These are phyloP conservation scores for Inosperma sp. DNA, from an alignment of 768 basidiomycete genomes.

Conservation along the genomic window DNA sequence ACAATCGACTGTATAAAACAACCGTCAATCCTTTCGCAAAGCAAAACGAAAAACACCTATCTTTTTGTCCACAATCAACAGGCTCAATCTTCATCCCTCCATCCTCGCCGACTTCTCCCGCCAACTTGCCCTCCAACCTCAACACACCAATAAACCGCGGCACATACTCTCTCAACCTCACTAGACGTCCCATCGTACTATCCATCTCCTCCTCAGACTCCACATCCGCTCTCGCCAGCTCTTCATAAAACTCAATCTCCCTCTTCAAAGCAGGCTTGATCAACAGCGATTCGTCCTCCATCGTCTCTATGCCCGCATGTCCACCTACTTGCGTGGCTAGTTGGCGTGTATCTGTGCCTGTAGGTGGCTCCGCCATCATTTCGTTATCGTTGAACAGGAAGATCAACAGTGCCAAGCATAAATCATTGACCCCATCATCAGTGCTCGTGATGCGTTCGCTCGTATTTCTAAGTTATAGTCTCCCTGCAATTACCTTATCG, in stretches of 20 bases:
- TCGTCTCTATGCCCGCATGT: slow-evolving; percentile 66
- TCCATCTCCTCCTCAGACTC: too few species aligned
- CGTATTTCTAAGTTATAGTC: too few species aligned
- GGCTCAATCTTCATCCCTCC: slow-evolving; percentile 26
- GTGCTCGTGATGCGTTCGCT: too few species aligned
- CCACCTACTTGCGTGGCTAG: slow-evolving; percentile 87
- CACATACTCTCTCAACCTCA: slow-evolving; percentile 51
- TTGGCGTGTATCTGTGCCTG: too few species aligned
- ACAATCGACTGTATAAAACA: slow-evolving; percentile 9
- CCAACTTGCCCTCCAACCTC: slow-evolving; percentile 58
- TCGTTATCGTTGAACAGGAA: too few species aligned
- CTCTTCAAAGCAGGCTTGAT: slow-evolving; percentile 67
- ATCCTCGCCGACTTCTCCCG: slow-evolving; percentile 19
- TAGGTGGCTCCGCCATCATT: too few species aligned
- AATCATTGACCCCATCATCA: too few species aligned
- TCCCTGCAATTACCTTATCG: too few species aligned
- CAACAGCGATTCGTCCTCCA: slow-evolving; percentile 70
- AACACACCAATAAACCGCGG: slow-evolving; percentile 81
- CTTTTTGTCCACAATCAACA: slow-evolving; percentile 40
- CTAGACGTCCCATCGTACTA: slow-evolving; percentile 37
- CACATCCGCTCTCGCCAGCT: too few species aligned
- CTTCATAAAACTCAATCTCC: slow-evolving; percentile 72
- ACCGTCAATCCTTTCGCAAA: neutral
- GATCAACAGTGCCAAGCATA: too few species aligned
- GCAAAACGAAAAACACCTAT: slow-evolving; percentile 32